Conservation (phyloP, 495 filamentous ascomycete species). For the Annulohypoxylon nitens region DNA sequence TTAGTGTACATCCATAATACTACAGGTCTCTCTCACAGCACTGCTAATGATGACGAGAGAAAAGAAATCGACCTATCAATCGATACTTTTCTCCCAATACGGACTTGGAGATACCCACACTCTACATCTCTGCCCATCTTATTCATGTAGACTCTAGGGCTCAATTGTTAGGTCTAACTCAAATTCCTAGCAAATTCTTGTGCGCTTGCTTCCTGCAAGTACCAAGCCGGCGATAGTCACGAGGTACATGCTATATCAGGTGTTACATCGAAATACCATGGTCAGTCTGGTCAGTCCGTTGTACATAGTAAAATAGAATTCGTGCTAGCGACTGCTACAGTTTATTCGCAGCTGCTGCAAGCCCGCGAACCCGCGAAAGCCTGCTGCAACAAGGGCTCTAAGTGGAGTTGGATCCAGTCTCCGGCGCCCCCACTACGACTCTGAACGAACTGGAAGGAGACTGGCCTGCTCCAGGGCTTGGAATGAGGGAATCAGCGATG, state of each 20-base stretch:
- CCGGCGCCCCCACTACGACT: slow-evolving; percentile 29
- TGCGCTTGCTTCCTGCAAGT: slow-evolving; percentile 9
- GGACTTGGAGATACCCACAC: background rate
- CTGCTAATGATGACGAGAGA: slow-evolving; percentile 43
- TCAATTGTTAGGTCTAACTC: slow-evolving; percentile 20
- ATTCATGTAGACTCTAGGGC: slow-evolving; percentile 21
- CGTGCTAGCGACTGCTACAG: slow-evolving; percentile 9
- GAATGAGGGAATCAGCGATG: slow-evolving; percentile 9
- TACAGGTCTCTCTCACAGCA: slow-evolving; percentile 27
- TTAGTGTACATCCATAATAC: too few species aligned
- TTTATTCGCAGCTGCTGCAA: slow-evolving; percentile 15
- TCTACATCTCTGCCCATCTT: slow-evolving; percentile 20
- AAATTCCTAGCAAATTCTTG: slow-evolving; percentile 6
- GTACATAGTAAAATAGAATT: slow-evolving; percentile 11
- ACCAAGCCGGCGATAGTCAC: slow-evolving; percentile 16
- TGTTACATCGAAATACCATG: too few species aligned
- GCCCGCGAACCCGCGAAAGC: background rate
- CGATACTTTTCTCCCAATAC: background rate
- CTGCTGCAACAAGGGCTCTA: slow-evolving; percentile 5
- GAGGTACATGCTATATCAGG: slow-evolving; percentile 22
- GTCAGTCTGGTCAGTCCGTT: too few species aligned
- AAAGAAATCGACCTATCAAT: slow-evolving; percentile 23
- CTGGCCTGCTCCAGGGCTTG: background rate
- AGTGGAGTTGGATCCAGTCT: slow-evolving; percentile 6
- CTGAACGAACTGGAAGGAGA: background rate